Base-by-base conservation (phyloP, 805 yeast genomes). In the Maudiozyma turicensis region DNA sequence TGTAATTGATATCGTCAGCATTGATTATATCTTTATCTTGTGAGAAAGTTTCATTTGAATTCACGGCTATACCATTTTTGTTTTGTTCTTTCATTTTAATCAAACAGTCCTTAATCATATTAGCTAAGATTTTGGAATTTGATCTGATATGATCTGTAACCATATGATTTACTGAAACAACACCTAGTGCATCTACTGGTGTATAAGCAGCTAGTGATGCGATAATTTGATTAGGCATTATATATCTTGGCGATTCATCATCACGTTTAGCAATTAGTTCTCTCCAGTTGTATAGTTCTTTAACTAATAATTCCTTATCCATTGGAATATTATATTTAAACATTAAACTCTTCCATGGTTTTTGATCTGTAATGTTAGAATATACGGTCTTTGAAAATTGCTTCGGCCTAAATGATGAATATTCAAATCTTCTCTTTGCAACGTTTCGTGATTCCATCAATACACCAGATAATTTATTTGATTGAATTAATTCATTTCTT, bases 181-280 rank as follows among this genome's bases (percentile, higher is more conserved):
- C 77, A 29, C 80, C 81, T 5, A 73, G 67, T 0, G 79, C 66
- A 48, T 78, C 82, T 0, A 75, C 73, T 3, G 96, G 95, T 8
- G 72, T 67, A 37, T 74, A 56, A 4, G 75, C 68, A 5, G 81
- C 81, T 42, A 93, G 64, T 0, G 82, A 73, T 0, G 82, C 81
- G 38, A 93, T 61, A 11, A 83, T 64, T 57, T 84, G 93, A 59
- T 87, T 89, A 5, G 95, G 79, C 91, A 90, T 83, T 13, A 93
- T 72, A 58, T 72, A 91, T 52, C 95, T 72, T 2, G 84, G 79
- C 2, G 95, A 85, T 67, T 93, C 99, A 64, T 93, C 99, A 44
- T 77, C 74, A 38, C 69, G 56, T 54, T 95, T 74, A 1, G 97
- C 98, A 35, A 76, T 60, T 1, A 52, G 46, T 63, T 93, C 98